Percentiles rank a stretch among this genome's conserved stretches.
These are phyloP conservation scores for Capsicum pubescens DNA, from an alignment of 257 asterid species.

Conservation along the genomic window DNA sequence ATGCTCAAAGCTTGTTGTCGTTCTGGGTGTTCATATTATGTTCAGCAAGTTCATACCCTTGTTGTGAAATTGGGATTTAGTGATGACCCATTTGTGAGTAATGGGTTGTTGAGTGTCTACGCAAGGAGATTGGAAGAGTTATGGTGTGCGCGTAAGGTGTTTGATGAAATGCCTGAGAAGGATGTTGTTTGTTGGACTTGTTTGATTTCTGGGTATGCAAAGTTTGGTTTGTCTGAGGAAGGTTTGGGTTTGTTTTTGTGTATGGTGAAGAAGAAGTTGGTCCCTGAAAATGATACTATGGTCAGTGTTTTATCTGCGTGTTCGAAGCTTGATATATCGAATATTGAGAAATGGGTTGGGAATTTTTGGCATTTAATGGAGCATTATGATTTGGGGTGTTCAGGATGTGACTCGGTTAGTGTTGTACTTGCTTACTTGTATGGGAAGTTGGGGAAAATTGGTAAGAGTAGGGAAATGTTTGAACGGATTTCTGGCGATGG, in stretches of 20 bases:
- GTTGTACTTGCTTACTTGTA: slow-evolving; percentile 57
- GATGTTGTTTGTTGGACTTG: slow-evolving; percentile 65
- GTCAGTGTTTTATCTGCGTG: slow-evolving; percentile 75
- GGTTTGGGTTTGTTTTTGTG: slow-evolving; percentile 49
- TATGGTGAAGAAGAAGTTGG: slow-evolving; percentile 56
- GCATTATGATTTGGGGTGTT: not conserved
- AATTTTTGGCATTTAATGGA: slow-evolving; percentile 33
- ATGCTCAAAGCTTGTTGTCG: slow-evolving; percentile 62
- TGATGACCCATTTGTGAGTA: slow-evolving; percentile 53
- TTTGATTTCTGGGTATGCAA: slow-evolving; percentile 76
- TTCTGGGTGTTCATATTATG: slow-evolving; percentile 38
- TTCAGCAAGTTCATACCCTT: slow-evolving; percentile 55
- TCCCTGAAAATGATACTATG: slow-evolving; percentile 68
- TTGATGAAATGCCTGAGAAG: slow-evolving; percentile 72
- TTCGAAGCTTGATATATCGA: slow-evolving; percentile 46
- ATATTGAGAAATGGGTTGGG: slow-evolving; percentile 57
- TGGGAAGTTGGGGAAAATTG: slow-evolving; percentile 60
- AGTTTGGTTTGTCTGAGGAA: slow-evolving; percentile 51
- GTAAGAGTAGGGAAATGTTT: slow-evolving; percentile 60
- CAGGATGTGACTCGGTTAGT: slow-evolving; percentile 47
- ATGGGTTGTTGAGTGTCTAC: slow-evolving; percentile 63
- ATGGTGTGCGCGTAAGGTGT: slow-evolving; percentile 55
- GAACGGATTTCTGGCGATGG: slow-evolving; percentile 58
- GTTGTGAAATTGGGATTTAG: slow-evolving; percentile 54
- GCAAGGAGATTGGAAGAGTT: slow-evolving; percentile 54